Percentiles rank a stretch among this genome's conserved stretches.
phyloP scores from a whole-genome alignment of 352 stramenopile genomes.

The Globisporangium nagaii region DNA sequence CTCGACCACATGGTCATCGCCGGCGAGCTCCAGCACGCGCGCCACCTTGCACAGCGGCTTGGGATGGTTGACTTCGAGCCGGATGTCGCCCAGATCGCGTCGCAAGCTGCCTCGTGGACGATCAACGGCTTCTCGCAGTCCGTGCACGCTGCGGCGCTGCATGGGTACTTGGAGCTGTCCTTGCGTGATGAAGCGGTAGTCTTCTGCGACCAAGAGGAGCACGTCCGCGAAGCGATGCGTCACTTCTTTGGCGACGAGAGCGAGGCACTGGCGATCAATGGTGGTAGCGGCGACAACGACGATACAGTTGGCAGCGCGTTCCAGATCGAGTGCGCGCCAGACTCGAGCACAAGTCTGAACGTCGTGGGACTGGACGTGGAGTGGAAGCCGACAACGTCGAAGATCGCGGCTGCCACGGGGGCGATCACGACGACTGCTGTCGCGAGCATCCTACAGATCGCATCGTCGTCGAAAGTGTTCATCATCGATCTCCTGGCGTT shows the following conservation, averaged over 20 bases:
- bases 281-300: not conserved
- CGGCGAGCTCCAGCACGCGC: slow-evolving; percentile 24
- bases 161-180: slow-evolving; percentile 22
- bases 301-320: not conserved
- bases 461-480: slow-evolving; percentile 34
- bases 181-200: slow-evolving; percentile 16
- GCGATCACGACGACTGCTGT: slow-evolving; percentile 23
- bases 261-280: not conserved
- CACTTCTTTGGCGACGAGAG: slow-evolving; percentile 18
- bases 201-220: slow-evolving; percentile 38
- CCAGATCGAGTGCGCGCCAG: not conserved
- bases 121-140: slow-evolving; percentile 2
- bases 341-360: not conserved
- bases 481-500: slow-evolving; percentile 53
- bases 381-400: slow-evolving; percentile 45
- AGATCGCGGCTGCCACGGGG: slow-evolving; percentile 4
- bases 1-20: slow-evolving; percentile 39
- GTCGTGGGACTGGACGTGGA: slow-evolving; percentile 62
- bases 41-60: slow-evolving; percentile 29
- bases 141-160: not conserved
- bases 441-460: slow-evolving; percentile 64
- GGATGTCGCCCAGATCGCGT: slow-evolving; percentile 14
- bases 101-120: slow-evolving; percentile 5
- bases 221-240: slow-evolving; percentile 15
- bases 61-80: slow-evolving; percentile 33